Conservation (phyloP, 192 early-diverging fungal species). For the Tieghemiomyces parasiticus region DNA sequence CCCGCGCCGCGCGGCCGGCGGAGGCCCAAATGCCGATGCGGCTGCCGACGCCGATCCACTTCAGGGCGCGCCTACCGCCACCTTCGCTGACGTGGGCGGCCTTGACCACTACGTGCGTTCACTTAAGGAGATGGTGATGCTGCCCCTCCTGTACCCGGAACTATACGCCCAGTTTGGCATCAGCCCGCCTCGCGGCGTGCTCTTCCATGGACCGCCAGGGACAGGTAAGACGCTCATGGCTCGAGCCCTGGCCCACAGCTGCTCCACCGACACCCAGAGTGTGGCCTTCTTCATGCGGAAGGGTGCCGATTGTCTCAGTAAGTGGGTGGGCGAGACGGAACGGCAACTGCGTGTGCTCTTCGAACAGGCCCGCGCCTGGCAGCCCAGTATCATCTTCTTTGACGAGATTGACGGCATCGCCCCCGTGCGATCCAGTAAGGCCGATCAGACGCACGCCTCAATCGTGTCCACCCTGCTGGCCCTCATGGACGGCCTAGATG, state of each 20-base stretch:
- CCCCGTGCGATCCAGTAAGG: conserved; percentile 43
- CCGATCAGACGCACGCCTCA: conserved; percentile 50
- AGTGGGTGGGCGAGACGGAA: conserved; percentile 65
- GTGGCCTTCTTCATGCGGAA: conserved; percentile 57
- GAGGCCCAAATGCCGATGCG: no score
- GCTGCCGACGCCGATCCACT: neutral
- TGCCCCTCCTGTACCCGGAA: conserved; percentile 60
- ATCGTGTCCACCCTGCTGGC: conserved; percentile 59
- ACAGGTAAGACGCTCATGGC: conserved; percentile 65
- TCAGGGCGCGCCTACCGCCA: conserved; percentile 8
- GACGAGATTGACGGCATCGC: conserved; percentile 69
- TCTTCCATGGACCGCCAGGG: conserved; percentile 54
- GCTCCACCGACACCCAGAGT: conserved; percentile 17
- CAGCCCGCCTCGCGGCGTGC: conserved; percentile 41
- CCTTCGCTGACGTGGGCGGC: conserved; percentile 30
- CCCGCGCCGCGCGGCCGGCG: no score
- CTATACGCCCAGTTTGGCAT: conserved; percentile 39
- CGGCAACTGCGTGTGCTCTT: conserved; percentile 46
- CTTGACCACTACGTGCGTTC: conserved; percentile 38
- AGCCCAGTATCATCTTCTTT: conserved; percentile 65
- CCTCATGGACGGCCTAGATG: conserved; percentile 62
- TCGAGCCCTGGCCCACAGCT: conserved; percentile 20
- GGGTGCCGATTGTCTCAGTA: conserved; percentile 51
- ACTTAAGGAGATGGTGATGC: conserved; percentile 61
- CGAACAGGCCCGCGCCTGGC: conserved; percentile 48